Conservation (phyloP, 2,329 filamentous ascomycete species). For the Cytospora piceae region DNA sequence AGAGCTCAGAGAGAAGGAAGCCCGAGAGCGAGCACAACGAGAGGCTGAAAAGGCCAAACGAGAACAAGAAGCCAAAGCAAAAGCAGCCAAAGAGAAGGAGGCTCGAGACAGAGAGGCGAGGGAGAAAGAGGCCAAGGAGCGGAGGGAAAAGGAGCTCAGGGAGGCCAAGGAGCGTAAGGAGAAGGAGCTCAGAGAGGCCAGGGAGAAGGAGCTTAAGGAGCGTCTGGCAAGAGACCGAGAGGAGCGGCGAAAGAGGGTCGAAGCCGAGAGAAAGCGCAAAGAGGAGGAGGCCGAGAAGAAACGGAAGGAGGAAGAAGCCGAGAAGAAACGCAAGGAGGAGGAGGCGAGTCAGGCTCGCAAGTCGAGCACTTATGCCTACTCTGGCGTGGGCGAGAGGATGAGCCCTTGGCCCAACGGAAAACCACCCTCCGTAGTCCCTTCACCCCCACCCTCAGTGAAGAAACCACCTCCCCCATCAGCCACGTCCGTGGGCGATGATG, state of each 20-base stretch:
- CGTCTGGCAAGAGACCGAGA: slow-evolving; percentile 41
- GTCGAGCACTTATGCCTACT: slow-evolving; percentile 63
- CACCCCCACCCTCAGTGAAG: slow-evolving; percentile 45
- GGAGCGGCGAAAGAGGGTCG: slow-evolving; percentile 32
- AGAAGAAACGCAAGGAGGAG: slow-evolving; percentile 38
- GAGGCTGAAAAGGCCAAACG: slow-evolving; percentile 34
- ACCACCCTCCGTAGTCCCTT: slow-evolving; percentile 45
- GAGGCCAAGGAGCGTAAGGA: slow-evolving; percentile 39
- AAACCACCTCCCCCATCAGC: slow-evolving; percentile 53
- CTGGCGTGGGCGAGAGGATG: slow-evolving; percentile 68
- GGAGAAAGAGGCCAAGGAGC: slow-evolving; percentile 42
- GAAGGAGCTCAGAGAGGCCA: slow-evolving; percentile 39
- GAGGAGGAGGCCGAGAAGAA: slow-evolving; percentile 40
- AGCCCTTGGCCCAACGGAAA: slow-evolving; percentile 71
- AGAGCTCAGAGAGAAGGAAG: slow-evolving; percentile 61
- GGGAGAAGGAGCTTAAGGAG: slow-evolving; percentile 38
- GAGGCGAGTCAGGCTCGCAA: slow-evolving; percentile 44
- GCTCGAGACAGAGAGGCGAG: slow-evolving; percentile 44
- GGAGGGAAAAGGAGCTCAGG: slow-evolving; percentile 40
- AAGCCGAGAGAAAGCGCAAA: slow-evolving; percentile 12
- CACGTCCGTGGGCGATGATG: slow-evolving; percentile 63
- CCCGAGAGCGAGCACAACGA: slow-evolving; percentile 46
- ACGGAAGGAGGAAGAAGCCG: slow-evolving; percentile 39
- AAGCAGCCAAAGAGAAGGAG: slow-evolving; percentile 43
- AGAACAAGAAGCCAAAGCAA: slow-evolving; percentile 41